Percentiles rank a stretch among this genome's conserved stretches.
These are phyloP conservation scores for Microsporum canis DNA, from an alignment of 2,329 filamentous ascomycete genomes.

Conservation along the genomic window DNA sequence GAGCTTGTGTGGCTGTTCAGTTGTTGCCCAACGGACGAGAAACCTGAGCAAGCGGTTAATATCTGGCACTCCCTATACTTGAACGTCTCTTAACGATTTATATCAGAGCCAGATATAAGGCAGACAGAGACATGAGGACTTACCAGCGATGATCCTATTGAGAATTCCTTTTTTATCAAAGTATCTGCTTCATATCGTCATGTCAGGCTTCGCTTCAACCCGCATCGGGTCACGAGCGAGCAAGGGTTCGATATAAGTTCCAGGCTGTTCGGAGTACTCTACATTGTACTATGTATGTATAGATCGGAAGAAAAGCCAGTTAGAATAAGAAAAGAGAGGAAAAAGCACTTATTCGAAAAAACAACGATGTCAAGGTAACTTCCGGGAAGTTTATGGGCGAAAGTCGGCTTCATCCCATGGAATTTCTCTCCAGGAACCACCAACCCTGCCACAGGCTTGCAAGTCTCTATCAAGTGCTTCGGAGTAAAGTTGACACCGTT, in stretches of 20 bases:
- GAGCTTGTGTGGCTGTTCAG: not conserved
- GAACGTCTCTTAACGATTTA: not conserved
- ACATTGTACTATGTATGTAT: too few relatives aligned
- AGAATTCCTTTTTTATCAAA: too few relatives aligned
- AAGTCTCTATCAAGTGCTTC: not conserved
- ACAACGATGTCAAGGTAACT: not conserved
- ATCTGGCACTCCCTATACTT: not conserved
- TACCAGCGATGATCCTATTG: too few relatives aligned
- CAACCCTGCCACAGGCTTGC: not conserved
- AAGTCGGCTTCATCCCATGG: not conserved
- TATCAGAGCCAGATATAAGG: too few relatives aligned
- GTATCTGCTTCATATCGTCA: not conserved
- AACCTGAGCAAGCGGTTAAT: not conserved
- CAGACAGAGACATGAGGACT: too few relatives aligned
- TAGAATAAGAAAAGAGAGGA: not conserved
- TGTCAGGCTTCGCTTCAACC: not conserved
- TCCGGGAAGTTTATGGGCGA: not conserved
- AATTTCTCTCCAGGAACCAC: not conserved
- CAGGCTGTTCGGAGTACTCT: not conserved
- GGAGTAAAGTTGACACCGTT: too few relatives aligned
- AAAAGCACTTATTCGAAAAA: not conserved
- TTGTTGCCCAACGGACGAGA: slow-evolving; percentile 3
- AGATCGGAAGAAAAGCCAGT: too few relatives aligned
- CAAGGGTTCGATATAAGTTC: not conserved
- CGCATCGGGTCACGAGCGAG: not conserved